Conservation (phyloP, 176 grass and related monocot species). For the Lolium rigidum region DNA sequence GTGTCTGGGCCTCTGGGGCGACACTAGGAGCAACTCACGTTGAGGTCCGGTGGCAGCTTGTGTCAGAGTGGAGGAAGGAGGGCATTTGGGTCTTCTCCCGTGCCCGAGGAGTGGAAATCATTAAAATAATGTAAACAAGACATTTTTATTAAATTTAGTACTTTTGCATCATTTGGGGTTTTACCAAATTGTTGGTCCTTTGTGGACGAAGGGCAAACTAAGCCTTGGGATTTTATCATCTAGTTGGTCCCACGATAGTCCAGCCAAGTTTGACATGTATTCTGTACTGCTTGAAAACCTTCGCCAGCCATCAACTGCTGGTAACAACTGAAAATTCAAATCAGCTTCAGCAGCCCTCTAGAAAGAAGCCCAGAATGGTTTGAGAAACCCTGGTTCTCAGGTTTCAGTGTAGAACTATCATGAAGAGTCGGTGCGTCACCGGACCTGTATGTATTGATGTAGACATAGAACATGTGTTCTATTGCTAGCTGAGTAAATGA, state of each 20-base stretch:
- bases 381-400: slow-evolving; percentile 21
- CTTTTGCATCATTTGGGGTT: background rate
- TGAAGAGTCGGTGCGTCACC: background rate
- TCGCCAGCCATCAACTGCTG: background rate
- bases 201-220: slow-evolving; percentile 1
- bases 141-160: background rate
- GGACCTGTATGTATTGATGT: slow-evolving; percentile 21
- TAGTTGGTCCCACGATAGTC: background rate
- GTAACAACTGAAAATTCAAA: slow-evolving; percentile 16
- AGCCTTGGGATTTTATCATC: slow-evolving; percentile 1
- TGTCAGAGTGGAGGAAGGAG: background rate
- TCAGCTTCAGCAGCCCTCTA: slow-evolving; percentile 21
- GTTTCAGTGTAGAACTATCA: slow-evolving; percentile 7
- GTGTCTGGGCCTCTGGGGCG: background rate
- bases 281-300: slow-evolving; percentile 6
- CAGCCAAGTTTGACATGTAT: background rate
- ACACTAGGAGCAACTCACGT: slow-evolving; percentile 10
- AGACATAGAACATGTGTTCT: slow-evolving; percentile 22
- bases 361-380: background rate
- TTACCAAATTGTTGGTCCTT: slow-evolving; percentile 3
- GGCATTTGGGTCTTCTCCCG: background rate
- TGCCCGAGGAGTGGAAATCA: background rate
- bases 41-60: background rate
- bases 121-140: slow-evolving; percentile 1
- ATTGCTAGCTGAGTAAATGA: slow-evolving; percentile 2